Evolutionary conservation across 805 yeast genomes (phyloP).

Genomic region (Saturnispora hagleri): DNA sequence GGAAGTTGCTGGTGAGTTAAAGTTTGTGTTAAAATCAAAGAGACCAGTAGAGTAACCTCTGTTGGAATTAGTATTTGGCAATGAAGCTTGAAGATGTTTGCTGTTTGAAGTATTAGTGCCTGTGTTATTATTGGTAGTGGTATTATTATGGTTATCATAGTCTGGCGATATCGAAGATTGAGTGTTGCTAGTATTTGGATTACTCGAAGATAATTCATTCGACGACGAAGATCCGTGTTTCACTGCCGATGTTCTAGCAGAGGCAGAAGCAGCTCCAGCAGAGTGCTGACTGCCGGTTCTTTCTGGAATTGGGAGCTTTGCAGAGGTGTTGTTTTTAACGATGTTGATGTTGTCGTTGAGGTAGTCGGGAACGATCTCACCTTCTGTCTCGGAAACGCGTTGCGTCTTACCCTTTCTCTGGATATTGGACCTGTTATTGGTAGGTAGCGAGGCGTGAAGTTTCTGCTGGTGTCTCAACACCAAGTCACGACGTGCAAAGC

Average conservation of each 20-base stretch:
- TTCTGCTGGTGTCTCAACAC: constrained; percentile 93
- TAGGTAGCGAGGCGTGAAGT: constrained; percentile 54
- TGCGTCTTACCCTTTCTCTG: constrained; percentile 26
- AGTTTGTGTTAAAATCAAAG: constrained; percentile 6
- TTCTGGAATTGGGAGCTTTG: constrained; percentile 36
- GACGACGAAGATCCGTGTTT: not conserved
- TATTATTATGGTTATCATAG: not conserved
- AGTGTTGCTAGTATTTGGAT: not conserved
- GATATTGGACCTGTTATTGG: constrained; percentile 26
- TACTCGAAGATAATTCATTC: not conserved
- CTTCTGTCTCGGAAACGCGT: constrained; percentile 19
- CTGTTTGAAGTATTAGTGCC: not conserved
- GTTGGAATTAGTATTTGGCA: constrained; percentile 11
- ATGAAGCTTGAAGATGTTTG: constrained; percentile 4
- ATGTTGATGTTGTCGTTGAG: constrained; percentile 43
- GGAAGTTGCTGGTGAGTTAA: constrained; percentile 1
- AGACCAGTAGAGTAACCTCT: not conserved
- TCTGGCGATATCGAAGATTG: constrained; percentile 7
- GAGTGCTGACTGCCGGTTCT: not conserved
- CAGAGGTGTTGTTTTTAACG: constrained; percentile 41
- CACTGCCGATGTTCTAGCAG: constrained; percentile 9
- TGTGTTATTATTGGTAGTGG: not conserved
- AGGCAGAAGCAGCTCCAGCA: not conserved
- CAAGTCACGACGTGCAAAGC: constrained; percentile 85
- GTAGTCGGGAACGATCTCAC: constrained; percentile 28